Evolutionary conservation across 1,284 basidiomycete species (phyloP).

Genomic region (Bjerkandera adusta): DNA sequence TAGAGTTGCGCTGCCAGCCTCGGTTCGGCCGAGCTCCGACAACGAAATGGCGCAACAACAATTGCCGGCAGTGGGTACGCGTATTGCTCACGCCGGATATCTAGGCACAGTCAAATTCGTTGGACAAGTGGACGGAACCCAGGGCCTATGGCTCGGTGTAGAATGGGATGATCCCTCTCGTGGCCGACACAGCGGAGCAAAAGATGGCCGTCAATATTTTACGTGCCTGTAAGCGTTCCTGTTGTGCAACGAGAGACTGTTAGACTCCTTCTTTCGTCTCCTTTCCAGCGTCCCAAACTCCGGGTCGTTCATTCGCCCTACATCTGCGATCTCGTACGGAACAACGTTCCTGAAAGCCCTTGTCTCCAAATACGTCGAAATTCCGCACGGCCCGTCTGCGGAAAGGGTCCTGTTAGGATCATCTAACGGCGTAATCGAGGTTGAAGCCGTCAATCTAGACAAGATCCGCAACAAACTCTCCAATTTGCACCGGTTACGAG

Average conservation of each 20-base stretch:
- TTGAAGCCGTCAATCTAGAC: constrained; percentile 84
- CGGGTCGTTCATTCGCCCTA: constrained; percentile 76
- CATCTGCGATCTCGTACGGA: constrained; percentile 58
- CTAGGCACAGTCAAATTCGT: constrained; percentile 71
- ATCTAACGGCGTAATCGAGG: constrained; percentile 77
- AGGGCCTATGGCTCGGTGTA: constrained; percentile 85
- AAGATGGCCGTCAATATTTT: constrained; percentile 82
- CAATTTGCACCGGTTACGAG: constrained; percentile 64
- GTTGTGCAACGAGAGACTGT: constrained; percentile 6
- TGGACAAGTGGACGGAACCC: constrained; percentile 64
- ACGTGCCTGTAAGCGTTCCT: constrained; percentile 57
- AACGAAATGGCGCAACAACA: too few relatives aligned
- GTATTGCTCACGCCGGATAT: constrained; percentile 48
- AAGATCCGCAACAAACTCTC: constrained; percentile 74
- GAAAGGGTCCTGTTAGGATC: constrained; percentile 78
- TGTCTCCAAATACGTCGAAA: constrained; percentile 71
- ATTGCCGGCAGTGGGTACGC: constrained; percentile 45
- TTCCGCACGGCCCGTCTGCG: constrained; percentile 45
- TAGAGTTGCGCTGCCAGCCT: too few relatives aligned
- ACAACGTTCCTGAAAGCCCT: constrained; percentile 76
- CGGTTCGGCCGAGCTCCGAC: too few relatives aligned
- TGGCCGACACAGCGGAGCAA: constrained; percentile 86
- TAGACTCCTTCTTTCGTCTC: constrained; percentile 2
- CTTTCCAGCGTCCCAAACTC: constrained; percentile 46
- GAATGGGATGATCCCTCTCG: constrained; percentile 89